Conservation (phyloP, 805 yeast species). For the Candida broadrunensis region DNA sequence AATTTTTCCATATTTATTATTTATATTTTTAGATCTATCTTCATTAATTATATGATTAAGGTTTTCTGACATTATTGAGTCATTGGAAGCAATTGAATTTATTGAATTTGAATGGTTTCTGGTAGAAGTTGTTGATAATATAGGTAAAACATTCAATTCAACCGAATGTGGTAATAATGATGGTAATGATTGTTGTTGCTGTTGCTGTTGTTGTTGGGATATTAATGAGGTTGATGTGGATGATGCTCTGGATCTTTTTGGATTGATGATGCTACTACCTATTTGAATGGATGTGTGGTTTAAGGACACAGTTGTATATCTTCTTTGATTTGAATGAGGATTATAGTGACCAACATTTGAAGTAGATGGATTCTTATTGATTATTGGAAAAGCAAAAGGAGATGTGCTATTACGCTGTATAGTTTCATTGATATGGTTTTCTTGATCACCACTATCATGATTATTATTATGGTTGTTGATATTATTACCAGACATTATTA, state of each 20-base stretch:
- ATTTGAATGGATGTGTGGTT: not conserved
- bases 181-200: no score
- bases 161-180: no score
- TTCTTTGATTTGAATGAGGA: not conserved
- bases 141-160: not conserved
- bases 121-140: not conserved
- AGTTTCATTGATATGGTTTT: no score
- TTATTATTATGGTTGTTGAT: no score
- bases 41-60: not conserved
- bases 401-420: no score
- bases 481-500: no score
- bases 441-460: no score
- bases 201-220: not conserved
- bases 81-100: constrained; percentile 1
- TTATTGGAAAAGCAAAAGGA: not conserved
- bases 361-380: not conserved
- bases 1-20: constrained; percentile 15
- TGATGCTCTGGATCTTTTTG: not conserved
- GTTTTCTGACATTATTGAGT: not conserved
- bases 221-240: not conserved
- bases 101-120: constrained; percentile 1
- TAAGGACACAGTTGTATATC: not conserved
- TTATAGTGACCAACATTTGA: not conserved
- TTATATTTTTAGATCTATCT: not conserved
- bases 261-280: not conserved